phyloP scores from a whole-genome alignment of 371 early-diverging fungal genomes.

The Circinella minor region DNA sequence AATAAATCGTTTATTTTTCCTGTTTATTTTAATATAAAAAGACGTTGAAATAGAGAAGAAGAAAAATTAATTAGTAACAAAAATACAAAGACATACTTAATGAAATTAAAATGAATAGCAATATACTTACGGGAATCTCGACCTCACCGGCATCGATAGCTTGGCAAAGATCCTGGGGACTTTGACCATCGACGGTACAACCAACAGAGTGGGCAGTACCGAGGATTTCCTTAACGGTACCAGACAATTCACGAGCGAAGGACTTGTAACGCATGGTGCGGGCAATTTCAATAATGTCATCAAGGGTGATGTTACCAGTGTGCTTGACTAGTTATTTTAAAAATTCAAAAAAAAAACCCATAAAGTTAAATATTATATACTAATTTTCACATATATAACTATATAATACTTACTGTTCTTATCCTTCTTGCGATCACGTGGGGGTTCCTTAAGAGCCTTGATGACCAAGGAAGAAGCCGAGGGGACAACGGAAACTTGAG shows the following conservation, averaged over 20 bases:
- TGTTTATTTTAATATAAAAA: neutral
- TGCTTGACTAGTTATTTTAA: constrained; percentile 73
- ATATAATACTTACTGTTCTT: constrained; percentile 84
- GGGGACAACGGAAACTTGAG: constrained; percentile 97
- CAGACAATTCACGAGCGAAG: constrained; percentile 83
- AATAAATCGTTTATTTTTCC: neutral
- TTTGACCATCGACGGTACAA: constrained; percentile 75
- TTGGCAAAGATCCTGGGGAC: constrained; percentile 51
- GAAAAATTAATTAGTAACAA: too few relatives aligned
- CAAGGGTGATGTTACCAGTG: constrained; percentile 89
- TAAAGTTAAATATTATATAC: neutral
- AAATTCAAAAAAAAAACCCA: too few relatives aligned
- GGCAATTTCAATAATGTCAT: constrained; percentile 97
- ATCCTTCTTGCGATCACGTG: constrained; percentile 99
- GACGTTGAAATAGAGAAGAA: neutral
- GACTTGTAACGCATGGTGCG: constrained; percentile 96
- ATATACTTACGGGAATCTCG: constrained; percentile 65
- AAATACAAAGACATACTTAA: too few relatives aligned
- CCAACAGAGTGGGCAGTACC: constrained; percentile 97
- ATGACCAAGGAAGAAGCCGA: constrained; percentile 98
- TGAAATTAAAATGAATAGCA: too few relatives aligned
- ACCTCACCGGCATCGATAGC: constrained; percentile 77
- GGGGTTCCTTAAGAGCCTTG: constrained; percentile 99
- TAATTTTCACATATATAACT: neutral
- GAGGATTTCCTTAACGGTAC: constrained; percentile 98